Evolutionary conservation across 1,139 yeast species (phyloP).

Genomic region (Yamadazyma dushanensis): DNA sequence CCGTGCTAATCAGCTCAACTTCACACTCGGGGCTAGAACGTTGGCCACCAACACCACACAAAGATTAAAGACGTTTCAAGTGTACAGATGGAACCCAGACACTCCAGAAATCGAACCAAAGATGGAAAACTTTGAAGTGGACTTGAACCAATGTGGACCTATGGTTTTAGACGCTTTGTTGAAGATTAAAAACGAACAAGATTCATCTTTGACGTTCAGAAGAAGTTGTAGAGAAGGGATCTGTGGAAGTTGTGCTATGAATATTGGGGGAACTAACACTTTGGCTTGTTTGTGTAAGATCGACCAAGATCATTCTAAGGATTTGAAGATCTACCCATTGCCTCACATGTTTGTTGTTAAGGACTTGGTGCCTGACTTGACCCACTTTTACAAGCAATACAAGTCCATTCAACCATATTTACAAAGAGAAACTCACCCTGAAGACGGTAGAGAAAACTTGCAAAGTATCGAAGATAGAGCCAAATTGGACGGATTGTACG

Average conservation of each 20-base stretch:
- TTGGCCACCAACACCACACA: conserved; percentile 49
- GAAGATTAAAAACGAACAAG: conserved; percentile 95
- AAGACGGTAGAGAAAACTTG: conserved; percentile 89
- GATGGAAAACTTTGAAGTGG: conserved; percentile 80
- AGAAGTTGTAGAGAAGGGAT: conserved; percentile 99
- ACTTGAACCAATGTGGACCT: conserved; percentile 92
- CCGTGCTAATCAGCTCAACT: conserved; percentile 7
- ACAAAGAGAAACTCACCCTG: conserved; percentile 80
- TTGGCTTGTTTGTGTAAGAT: conserved; percentile 95
- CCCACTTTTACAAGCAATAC: conserved; percentile 97
- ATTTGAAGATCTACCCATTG: conserved; percentile 87
- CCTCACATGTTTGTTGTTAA: conserved; percentile 98
- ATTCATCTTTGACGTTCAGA: conserved; percentile 91
- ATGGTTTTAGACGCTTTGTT: conserved; percentile 95
- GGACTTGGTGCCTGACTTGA: conserved; percentile 96
- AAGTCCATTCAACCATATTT: conserved; percentile 96
- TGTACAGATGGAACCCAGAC: conserved; percentile 98
- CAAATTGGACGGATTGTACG: conserved; percentile 95
- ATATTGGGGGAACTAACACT: conserved; percentile 96
- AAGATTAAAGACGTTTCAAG: conserved; percentile 78
- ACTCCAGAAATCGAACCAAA: conserved; percentile 90
- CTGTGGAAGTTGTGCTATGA: conserved; percentile 99
- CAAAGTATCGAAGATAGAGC: conserved; percentile 93
- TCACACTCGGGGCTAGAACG: conserved; percentile 21
- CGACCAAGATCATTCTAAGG: conserved; percentile 74